Base-by-base conservation (phyloP, 1,139 yeast species). In the Candida labiduridarum region DNA sequence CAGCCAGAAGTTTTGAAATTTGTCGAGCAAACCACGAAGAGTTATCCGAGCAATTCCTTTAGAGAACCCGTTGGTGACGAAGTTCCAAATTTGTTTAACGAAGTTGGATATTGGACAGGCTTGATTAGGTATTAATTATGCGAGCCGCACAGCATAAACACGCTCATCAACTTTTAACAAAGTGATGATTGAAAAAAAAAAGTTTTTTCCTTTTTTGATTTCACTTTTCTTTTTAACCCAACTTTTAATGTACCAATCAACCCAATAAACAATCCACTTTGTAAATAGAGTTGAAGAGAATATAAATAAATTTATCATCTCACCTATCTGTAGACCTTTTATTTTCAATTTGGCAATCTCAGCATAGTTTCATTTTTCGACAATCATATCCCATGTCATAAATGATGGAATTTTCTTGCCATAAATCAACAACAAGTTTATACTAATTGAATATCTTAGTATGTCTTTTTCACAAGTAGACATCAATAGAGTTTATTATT, bases 371-470 rank as follows among this genome's bases (percentile, higher is more conserved):
- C 80, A 72, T 72, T 66, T 60, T 51, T 39, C 44, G 42, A 64
- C 60, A 46, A 44, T 40, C 31, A 18, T 31, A 19, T 30, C 31
- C 45, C 41, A 62, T 72, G 76, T 70, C 69, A 68, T 60, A 56
- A 68, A 72, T 73, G 80, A 75, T 75, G 80, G 80, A 74, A 71
- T 69, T 69, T 64, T 54, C 65, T 69, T 74, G 79, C 78, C 79
- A 68, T 52, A 74, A 61, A 68, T 40, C 46, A 59, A 46, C 25
- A 11, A 12, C 29, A 41, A 51, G 57, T 49, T 53, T 54, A 53
- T 43, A 43, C 53, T 46, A 25, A 44, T 52, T 50, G 49, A 49
- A 56, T 52, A 56, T 55, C 57, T 52, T 48, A 36, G 52, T 49
- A 33, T 46, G 31, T 46, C 49, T 44, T 40, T 22, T 38, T 36